Evolutionary conservation across 1,139 yeast species (phyloP).

Genomic region (Suhomyces anneliseae): DNA sequence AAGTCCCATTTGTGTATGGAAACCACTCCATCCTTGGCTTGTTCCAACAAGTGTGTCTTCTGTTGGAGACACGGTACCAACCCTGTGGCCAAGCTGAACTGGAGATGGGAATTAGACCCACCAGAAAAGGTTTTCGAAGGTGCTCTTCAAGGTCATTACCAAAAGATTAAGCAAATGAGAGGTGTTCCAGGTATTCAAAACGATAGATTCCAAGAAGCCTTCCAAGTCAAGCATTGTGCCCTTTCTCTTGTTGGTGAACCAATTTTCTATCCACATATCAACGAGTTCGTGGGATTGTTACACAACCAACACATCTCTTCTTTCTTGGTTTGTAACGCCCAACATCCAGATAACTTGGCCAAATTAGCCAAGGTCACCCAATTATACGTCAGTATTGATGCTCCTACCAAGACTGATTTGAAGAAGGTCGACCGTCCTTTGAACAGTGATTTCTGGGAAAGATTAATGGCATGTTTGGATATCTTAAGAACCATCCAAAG

Average conservation of each 20-base stretch:
- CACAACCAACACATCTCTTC: slow-evolving; percentile 80
- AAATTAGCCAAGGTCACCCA: slow-evolving; percentile 78
- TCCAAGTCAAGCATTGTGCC: slow-evolving; percentile 87
- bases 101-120: slow-evolving; percentile 95
- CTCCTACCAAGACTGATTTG: slow-evolving; percentile 77
- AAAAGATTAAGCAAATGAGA: slow-evolving; percentile 88
- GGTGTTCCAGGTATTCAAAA: slow-evolving; percentile 95
- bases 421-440: slow-evolving; percentile 86
- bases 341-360: slow-evolving; percentile 83
- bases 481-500: slow-evolving; percentile 69
- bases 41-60: slow-evolving; percentile 93
- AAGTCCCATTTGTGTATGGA: slow-evolving; percentile 93
- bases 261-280: slow-evolving; percentile 87
- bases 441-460: slow-evolving; percentile 90
- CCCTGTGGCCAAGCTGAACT: slow-evolving; percentile 87
- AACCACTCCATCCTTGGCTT: slow-evolving; percentile 88
- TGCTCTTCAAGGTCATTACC: slow-evolving; percentile 85
- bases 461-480: slow-evolving; percentile 77
- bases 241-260: slow-evolving; percentile 93
- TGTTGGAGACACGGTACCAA: slow-evolving; percentile 98
- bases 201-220: slow-evolving; percentile 88
- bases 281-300: slow-evolving; percentile 75
- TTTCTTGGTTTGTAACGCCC: slow-evolving; percentile 92
- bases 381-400: slow-evolving; percentile 89
- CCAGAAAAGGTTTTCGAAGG: slow-evolving; percentile 84